Evolutionary conservation across 1,139 yeast genomes (phyloP), one percentile per base, ranked within the genome.

Genomic region (Debaryomyces sp.): DNA sequence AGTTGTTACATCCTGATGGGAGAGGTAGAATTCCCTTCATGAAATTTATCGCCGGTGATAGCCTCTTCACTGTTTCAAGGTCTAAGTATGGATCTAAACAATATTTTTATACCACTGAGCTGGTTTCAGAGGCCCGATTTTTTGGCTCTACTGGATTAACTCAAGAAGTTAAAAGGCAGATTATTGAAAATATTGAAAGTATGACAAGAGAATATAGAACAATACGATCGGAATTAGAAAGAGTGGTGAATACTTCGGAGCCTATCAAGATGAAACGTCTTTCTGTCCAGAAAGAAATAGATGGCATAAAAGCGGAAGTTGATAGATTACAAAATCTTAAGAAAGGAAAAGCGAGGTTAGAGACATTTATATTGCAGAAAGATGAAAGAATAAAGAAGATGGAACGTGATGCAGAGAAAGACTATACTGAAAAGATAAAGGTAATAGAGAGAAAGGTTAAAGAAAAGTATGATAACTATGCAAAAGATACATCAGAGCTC

Each of bases 41-140:
- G 50, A 82, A 79, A 59, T 83, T 86, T 59, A 75, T 86, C 41
- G 81, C 85, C 27, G 89, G 87, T 1, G 80, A 79, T 48, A 74
- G 77, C 1, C 55, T 84, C 22, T 81, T 80, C 50, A 71, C 70
- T 12, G 68, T 87, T 17, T 68, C 66, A 12, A 71, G 73, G 53
- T 89, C 96, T 0, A 67, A 63, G 23, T 86, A 84, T 64, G 91
- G 91, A 17, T 64, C 72, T 3, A 73, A 66, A 48, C 87, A 83
- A 60, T 67, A 77, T 2, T 71, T 74, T 46, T 72, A 74, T 59
- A 50, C 71, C 66, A 50, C 79, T 0, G 80, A 75, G 48, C 60
- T 59, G 38, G 62, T 74, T 7, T 57, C 58, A 0, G 58, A 59
- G 12, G 59, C 75, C 0, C 60, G 60, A 26, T 78, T 67, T 32